phyloP scores from a whole-genome alignment of 2,329 filamentous ascomycete genomes.

The Podosphaera leucotricha region DNA sequence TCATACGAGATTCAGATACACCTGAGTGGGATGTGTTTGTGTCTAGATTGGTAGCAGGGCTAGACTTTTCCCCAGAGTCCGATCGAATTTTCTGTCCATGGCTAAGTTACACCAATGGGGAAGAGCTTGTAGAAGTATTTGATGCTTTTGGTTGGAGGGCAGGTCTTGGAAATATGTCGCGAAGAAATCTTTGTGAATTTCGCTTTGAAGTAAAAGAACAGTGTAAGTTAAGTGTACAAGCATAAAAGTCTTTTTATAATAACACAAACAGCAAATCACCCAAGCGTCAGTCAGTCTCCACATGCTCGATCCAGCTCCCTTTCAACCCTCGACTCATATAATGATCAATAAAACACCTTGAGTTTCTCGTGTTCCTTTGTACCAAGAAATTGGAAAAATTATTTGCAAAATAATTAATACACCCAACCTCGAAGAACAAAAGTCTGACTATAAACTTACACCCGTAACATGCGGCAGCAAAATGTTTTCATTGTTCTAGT shows the following conservation, averaged over 20 bases:
- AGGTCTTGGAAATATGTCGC: not conserved
- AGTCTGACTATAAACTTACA: too few relatives aligned
- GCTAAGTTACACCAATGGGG: not conserved
- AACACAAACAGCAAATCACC: not conserved
- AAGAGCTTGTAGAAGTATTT: not conserved
- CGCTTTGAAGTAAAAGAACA: not conserved
- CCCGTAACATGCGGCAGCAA: too few relatives aligned
- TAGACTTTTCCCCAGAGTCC: not conserved
- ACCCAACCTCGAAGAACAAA: too few relatives aligned
- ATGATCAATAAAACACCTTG: not conserved
- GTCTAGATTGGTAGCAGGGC: not conserved
- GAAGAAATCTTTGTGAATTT: not conserved
- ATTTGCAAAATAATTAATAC: too few relatives aligned
- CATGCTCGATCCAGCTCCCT: not conserved
- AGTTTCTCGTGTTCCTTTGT: too few relatives aligned
- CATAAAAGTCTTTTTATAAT: not conserved
- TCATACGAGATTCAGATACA: not conserved
- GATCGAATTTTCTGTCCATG: not conserved
- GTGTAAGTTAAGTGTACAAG: not conserved
- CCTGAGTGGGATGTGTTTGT: not conserved
- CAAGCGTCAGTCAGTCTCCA: not conserved
- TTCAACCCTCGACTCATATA: not conserved
- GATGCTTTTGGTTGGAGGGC: not conserved
- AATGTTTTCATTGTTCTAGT: too few relatives aligned
- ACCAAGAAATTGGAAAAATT: too few relatives aligned